Evolutionary conservation across 805 yeast genomes (phyloP), one percentile per base, ranked within the genome.

Genomic region (Zygosaccharomyces pseudorouxii): DNA sequence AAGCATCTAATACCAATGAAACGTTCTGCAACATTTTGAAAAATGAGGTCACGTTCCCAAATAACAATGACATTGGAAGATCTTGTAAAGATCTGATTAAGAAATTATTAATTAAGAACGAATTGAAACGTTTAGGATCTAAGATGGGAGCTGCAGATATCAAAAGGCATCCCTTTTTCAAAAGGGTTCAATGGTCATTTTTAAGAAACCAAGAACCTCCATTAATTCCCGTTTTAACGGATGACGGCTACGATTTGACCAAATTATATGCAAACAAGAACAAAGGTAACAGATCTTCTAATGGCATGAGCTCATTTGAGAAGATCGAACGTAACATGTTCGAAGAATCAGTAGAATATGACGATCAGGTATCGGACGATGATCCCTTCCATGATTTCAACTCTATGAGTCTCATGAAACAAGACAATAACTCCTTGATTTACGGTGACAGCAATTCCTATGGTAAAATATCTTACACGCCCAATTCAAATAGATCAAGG

Each of bases 111-210:
- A 84, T 84, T 47, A 93, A 95, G 64, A 96, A 92, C 64, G 98
- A 93, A 67, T 72, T 77, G 33, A 89, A 88, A 62, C 74, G 99
- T 49, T 66, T 93, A 38, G 99, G 99, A 0, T 87, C 96, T 9
- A 82, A 86, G 51, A 80, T 89, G 41, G 99, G 99, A 14, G 99
- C 99, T 0, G 84, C 96, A 2, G 99, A 93, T 62, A 80, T 93
- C 45, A 93, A 93, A 62, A 81, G 79, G 49, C 99, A 95, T 65
- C 82, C 88, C 0, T 95, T 90, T 58, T 93, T 93, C 76, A 92
- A 89, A 63, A 85, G 74, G 57, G 82, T 88, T 1, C 96, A 89
- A 64, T 93, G 99, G 99, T 97, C 99, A 0, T 73, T 93, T 50
- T 71, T 93, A 49, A 78, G 99, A 58, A 87, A 93, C 66, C 93